Conservation (phyloP, 2,329 filamentous ascomycete species). For the Pseudogymnoascus sp. region DNA sequence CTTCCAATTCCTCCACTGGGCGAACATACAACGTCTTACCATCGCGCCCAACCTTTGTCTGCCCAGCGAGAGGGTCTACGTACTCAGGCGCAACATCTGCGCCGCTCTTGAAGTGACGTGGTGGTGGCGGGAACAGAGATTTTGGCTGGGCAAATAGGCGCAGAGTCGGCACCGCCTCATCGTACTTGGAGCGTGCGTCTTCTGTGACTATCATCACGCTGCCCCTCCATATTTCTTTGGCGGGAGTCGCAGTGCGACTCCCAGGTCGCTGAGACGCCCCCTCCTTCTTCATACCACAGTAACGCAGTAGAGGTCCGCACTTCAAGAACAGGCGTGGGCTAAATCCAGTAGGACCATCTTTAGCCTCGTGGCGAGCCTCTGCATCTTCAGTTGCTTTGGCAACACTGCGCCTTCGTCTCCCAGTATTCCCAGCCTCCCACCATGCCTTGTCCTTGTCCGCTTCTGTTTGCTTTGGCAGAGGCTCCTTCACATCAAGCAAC, state of each 20-base stretch:
- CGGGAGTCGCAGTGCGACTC: constrained; percentile 25
- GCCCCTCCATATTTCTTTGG: constrained; percentile 81
- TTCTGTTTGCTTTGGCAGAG: constrained; percentile 18
- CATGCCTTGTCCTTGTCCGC: constrained; percentile 53
- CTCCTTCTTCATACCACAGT: constrained; percentile 72
- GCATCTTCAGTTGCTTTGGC: neutral
- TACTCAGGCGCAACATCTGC: constrained; percentile 67
- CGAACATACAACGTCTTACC: constrained; percentile 83
- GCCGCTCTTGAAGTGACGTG: constrained; percentile 56
- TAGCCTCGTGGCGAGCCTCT: neutral
- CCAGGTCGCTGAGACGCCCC: constrained; percentile 31
- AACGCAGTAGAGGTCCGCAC: constrained; percentile 83
- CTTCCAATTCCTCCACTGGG: constrained; percentile 77
- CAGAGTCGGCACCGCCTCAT: constrained; percentile 64
- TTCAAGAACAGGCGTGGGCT: constrained; percentile 77
- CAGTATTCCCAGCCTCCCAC: constrained; percentile 61
- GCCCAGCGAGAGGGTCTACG: constrained; percentile 80
- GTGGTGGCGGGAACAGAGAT: constrained; percentile 71
- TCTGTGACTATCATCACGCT: constrained; percentile 92
- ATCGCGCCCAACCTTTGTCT: constrained; percentile 75
- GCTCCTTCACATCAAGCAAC: constrained; percentile 40
- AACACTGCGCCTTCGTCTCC: constrained; percentile 30
- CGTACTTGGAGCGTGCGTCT: constrained; percentile 76
- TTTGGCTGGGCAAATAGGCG: constrained; percentile 82
- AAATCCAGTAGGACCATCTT: constrained; percentile 54